Evolutionary conservation across 257 asterid species (phyloP).

Genomic region (Nicotiana tabacum): DNA sequence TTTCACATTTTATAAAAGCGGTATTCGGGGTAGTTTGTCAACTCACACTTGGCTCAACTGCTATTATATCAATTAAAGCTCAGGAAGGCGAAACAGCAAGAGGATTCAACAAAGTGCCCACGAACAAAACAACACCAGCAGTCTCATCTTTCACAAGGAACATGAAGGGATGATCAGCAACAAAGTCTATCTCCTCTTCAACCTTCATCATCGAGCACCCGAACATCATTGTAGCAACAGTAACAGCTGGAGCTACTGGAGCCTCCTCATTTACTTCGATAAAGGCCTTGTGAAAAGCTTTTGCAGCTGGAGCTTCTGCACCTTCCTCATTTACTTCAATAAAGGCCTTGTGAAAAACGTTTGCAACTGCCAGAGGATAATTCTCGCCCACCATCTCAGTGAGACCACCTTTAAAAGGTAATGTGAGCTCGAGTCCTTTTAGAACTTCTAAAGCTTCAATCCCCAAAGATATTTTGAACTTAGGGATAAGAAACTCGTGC

Average conservation of each 20-base stretch:
- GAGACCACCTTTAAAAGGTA: slow-evolving; percentile 16
- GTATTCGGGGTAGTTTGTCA: no score
- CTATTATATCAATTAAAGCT: no score
- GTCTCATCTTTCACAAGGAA: slow-evolving; percentile 26
- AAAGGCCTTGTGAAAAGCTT: slow-evolving; percentile 17
- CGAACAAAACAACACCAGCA: slow-evolving; percentile 22
- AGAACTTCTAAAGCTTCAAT: slow-evolving; percentile 30
- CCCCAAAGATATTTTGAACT: slow-evolving; percentile 26
- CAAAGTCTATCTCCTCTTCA: background rate
- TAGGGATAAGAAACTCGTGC: slow-evolving; percentile 25
- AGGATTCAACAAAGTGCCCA: slow-evolving; percentile 30
- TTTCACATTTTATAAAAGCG: no score
- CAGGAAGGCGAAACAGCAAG: background rate
- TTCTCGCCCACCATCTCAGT: slow-evolving; percentile 20
- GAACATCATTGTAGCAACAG: background rate
- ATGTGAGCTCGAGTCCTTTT: slow-evolving; percentile 11
- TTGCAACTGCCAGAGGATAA: slow-evolving; percentile 4
- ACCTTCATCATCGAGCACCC: no score
- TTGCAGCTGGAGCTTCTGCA: slow-evolving; percentile 20
- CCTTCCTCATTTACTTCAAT: background rate
- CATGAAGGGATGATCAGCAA: background rate
- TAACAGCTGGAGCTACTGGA: background rate
- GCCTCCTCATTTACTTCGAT: background rate
- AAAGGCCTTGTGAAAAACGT: slow-evolving; percentile 18
- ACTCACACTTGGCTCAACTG: no score